phyloP scores from a whole-genome alignment of 257 asterid genomes.

The Solanum appendiculatum region DNA sequence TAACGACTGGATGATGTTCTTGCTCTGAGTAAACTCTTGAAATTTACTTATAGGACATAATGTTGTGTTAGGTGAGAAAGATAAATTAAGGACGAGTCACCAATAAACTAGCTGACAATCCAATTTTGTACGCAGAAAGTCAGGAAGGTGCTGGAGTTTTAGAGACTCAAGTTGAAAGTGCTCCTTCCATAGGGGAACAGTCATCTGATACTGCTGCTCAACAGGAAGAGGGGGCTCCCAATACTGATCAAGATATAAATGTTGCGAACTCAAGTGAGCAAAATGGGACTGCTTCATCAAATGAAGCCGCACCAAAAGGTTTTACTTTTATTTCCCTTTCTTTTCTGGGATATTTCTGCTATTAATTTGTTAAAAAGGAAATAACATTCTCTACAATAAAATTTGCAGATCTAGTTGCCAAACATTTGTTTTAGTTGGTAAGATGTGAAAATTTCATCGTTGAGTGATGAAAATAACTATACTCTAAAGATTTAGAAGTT shows the following conservation, averaged over 20 bases:
- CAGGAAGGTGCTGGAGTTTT: conserved; percentile 11
- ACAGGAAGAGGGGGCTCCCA: neutral
- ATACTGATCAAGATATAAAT: conserved; percentile 15
- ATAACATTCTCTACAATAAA: neutral
- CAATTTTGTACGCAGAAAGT: conserved; percentile 24
- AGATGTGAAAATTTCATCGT: neutral
- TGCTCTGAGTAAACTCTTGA: neutral
- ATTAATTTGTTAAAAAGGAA: neutral
- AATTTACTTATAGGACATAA: neutral
- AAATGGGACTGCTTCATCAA: conserved; percentile 17
- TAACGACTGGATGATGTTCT: neutral
- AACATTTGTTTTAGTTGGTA: neutral
- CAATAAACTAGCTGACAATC: conserved; percentile 1
- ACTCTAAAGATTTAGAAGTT: neutral
- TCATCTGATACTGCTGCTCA: neutral
- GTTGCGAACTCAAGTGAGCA: conserved; percentile 22
- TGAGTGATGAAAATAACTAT: neutral
- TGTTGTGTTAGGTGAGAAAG: neutral
- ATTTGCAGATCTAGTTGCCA: neutral
- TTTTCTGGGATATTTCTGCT: neutral
- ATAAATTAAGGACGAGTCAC: neutral
- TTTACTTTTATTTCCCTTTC: neutral
- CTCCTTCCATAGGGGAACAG: conserved; percentile 5
- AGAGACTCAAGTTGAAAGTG: conserved; percentile 7
- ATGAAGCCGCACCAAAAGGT: conserved; percentile 40